Evolutionary conservation across 768 basidiomycete species (phyloP).

Genomic region (Auricularia heimuer): DNA sequence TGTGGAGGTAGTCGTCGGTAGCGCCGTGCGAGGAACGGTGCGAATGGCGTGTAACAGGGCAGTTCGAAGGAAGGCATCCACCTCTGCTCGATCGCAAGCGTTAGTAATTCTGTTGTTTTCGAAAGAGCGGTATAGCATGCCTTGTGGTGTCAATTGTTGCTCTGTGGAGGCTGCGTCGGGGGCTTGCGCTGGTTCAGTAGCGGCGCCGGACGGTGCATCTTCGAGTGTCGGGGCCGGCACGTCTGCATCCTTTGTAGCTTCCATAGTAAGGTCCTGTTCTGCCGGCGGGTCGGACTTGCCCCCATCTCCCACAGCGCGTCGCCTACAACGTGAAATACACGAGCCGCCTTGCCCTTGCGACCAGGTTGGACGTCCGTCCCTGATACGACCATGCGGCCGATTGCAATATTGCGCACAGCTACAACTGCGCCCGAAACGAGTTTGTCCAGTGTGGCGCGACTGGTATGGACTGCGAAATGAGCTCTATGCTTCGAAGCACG

Average conservation of each 20-base stretch:
- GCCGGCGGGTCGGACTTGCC: conserved; percentile 49
- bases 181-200: neutral
- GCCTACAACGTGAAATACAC: conserved; percentile 64
- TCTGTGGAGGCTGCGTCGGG: too few species aligned
- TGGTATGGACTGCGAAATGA: conserved; percentile 16
- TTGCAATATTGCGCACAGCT: conserved; percentile 53
- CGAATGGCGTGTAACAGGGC: conserved; percentile 60
- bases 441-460: conserved; percentile 29
- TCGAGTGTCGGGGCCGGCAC: neutral
- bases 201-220: neutral
- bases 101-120: too few species aligned
- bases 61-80: conserved; percentile 45
- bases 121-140: neutral
- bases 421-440: conserved; percentile 43
- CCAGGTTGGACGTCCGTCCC: conserved; percentile 36
- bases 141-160: neutral
- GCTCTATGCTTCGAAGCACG: neutral
- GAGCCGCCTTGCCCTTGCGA: conserved; percentile 70
- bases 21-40: conserved; percentile 39
- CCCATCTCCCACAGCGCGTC: conserved; percentile 70
- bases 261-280: conserved; percentile 9
- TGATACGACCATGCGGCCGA: conserved; percentile 60
- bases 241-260: conserved; percentile 7
- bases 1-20: conserved; percentile 67
- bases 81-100: conserved; percentile 27